phyloP scores from a whole-genome alignment of 305 asterid species.

The Stenogyne calaminthoides region DNA sequence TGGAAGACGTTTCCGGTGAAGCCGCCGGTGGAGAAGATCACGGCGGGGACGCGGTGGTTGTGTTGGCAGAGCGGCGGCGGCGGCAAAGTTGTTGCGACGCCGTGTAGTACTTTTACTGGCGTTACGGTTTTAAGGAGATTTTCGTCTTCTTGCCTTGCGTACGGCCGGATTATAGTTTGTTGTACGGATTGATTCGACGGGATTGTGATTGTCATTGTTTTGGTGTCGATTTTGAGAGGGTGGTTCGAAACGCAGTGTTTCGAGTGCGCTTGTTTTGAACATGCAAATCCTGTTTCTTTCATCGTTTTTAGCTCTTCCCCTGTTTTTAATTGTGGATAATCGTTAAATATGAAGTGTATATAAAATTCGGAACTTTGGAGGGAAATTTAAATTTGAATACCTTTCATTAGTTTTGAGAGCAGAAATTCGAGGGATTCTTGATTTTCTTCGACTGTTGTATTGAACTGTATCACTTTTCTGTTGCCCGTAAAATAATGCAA shows the following conservation, averaged over 20 bases:
- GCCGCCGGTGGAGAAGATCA: conserved; percentile 81
- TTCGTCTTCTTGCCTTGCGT: conserved; percentile 55
- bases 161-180: conserved; percentile 43
- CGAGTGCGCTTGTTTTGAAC: conserved; percentile 37
- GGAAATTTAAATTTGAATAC: conserved; percentile 19
- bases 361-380: background rate
- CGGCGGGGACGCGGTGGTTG: conserved; percentile 66
- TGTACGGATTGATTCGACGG: conserved; percentile 28
- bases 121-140: conserved; percentile 39
- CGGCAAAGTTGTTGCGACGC: background rate
- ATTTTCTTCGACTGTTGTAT: background rate
- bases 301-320: conserved; percentile 42
- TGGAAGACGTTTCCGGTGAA: conserved; percentile 84
- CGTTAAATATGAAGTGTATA: background rate
- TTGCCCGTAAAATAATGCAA: conserved; percentile 13
- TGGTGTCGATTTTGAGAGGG: conserved; percentile 42
- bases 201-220: conserved; percentile 37
- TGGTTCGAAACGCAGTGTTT: conserved; percentile 43
- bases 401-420: conserved; percentile 40
- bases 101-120: conserved; percentile 44
- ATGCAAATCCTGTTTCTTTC: conserved; percentile 44
- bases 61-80: conserved; percentile 39
- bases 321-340: conserved; percentile 22
- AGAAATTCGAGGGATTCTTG: conserved; percentile 28
- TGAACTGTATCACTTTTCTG: conserved; percentile 3